These are phyloP conservation scores for Plasmodium falciparum DNA, from an alignment of 169 alveolate species.

Conservation along the genomic window DNA sequence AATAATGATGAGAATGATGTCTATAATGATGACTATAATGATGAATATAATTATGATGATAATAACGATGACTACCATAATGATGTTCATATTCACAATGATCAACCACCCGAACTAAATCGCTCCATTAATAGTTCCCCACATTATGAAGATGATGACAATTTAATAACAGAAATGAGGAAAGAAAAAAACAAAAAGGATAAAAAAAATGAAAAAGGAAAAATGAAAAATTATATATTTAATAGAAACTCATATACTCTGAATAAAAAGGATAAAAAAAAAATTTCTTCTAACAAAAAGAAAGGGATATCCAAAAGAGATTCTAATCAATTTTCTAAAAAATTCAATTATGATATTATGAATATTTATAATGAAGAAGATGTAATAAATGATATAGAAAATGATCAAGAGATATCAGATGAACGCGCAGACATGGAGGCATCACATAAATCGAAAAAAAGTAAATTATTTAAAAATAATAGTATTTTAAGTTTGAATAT, in stretches of 20 bases:
- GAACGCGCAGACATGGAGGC: conserved; percentile 10
- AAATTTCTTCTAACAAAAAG: conserved; percentile 3
- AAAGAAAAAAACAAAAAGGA: conserved; percentile 5
- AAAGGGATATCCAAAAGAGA: too few relatives aligned
- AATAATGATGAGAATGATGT: conserved; percentile 23
- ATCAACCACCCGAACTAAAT: too few relatives aligned
- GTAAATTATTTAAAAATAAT: conserved; percentile 2
- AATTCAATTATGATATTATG: conserved; percentile 15
- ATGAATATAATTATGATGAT: conserved; percentile 11
- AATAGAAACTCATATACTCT: conserved; percentile 10
- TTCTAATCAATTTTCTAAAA: too few relatives aligned
- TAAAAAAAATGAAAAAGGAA: neutral
- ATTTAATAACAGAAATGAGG: neutral
- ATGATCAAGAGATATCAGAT: conserved; percentile 22
- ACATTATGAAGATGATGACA: conserved; percentile 19
- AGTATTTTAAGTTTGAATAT: conserved; percentile 11
- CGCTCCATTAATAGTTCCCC: conserved; percentile 25
- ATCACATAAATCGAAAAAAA: neutral
- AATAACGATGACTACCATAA: neutral
- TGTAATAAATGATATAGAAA: conserved; percentile 24
- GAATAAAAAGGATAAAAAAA: conserved; percentile 16
- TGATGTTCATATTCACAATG: neutral
- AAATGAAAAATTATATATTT: neutral
- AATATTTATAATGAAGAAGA: conserved; percentile 53
- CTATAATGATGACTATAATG: conserved; percentile 22